Evolutionary conservation across 2,329 filamentous ascomycete species (phyloP).

Genomic region (Colletotrichum siamense): DNA sequence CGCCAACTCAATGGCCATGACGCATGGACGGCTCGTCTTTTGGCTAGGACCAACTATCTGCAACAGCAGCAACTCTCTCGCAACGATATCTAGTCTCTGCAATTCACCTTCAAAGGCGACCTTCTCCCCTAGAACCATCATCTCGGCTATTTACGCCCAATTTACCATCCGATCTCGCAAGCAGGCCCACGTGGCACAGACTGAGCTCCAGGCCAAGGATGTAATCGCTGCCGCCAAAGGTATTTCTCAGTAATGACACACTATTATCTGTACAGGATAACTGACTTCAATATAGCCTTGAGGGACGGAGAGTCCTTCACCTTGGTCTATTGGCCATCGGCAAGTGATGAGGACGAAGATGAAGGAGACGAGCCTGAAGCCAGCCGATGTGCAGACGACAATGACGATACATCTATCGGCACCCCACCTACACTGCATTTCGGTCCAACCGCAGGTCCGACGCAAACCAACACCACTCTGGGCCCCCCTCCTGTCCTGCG

Average conservation of each 20-base stretch:
- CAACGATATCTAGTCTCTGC: not conserved
- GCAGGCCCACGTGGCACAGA: not conserved
- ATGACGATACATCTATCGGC: not conserved
- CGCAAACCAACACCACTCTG: not conserved
- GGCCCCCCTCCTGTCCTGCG: not conserved
- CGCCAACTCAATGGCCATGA: not conserved
- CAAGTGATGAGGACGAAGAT: not conserved
- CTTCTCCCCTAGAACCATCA: not conserved
- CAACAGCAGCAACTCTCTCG: not conserved
- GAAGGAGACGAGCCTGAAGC: not conserved
- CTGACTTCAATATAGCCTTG: not conserved
- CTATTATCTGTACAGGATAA: not conserved
- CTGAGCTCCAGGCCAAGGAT: not conserved
- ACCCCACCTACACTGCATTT: not conserved
- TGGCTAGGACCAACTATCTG: not conserved
- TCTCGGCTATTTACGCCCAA: not conserved
- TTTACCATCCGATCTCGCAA: not conserved
- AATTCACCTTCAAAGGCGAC: not conserved
- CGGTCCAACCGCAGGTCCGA: not conserved
- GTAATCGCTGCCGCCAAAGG: not conserved
- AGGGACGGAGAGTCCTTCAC: not conserved
- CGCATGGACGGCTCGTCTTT: not conserved
- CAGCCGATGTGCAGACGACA: not conserved
- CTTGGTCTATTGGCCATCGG: not conserved
- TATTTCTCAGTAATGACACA: not conserved